These are phyloP conservation scores for Lasiosphaeriaceae sp. DNA, from an alignment of 495 filamentous ascomycete species.

Conservation along the genomic window DNA sequence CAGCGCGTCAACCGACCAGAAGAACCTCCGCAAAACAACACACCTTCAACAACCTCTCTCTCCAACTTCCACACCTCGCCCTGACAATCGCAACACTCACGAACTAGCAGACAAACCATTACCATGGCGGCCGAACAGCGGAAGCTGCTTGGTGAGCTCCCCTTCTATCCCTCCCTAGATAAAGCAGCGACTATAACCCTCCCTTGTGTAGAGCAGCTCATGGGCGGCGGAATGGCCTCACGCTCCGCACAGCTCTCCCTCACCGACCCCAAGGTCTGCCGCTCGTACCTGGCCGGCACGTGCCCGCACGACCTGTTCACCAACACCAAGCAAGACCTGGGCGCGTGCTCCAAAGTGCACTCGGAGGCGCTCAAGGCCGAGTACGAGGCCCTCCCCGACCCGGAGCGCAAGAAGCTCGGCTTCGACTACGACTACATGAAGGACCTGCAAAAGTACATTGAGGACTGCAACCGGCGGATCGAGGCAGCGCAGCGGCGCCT, in stretches of 20 bases:
- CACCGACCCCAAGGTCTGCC: constrained; percentile 91
- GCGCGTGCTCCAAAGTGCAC: constrained; percentile 86
- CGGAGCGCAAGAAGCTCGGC: constrained; percentile 73
- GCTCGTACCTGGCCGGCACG: constrained; percentile 87
- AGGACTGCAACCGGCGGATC: constrained; percentile 93
- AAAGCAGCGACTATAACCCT: not conserved
- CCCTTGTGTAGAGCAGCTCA: constrained; percentile 64
- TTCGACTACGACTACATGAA: constrained; percentile 96
- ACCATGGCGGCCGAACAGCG: constrained; percentile 92
- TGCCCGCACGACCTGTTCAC: constrained; percentile 99
- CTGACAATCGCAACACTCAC: not conserved
- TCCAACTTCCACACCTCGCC: not conserved
- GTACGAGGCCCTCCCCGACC: constrained; percentile 64
- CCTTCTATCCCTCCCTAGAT: constrained; percentile 1
- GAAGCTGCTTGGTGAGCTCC: constrained; percentile 77
- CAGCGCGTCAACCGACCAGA: not conserved
- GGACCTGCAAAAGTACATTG: constrained; percentile 92
- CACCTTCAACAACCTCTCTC: not conserved
- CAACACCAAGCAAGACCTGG: constrained; percentile 97
- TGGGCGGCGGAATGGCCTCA: constrained; percentile 67
- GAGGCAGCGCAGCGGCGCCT: constrained; percentile 82
- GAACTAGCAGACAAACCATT: not conserved
- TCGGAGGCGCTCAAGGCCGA: constrained; percentile 82
- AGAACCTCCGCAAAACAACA: not conserved
- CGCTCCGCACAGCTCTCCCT: constrained; percentile 77